Percentiles rank a stretch among this genome's conserved stretches.
Evolutionary conservation across 208 protist genomes (phyloP).

Genomic region (Leishmania braziliensis): DNA sequence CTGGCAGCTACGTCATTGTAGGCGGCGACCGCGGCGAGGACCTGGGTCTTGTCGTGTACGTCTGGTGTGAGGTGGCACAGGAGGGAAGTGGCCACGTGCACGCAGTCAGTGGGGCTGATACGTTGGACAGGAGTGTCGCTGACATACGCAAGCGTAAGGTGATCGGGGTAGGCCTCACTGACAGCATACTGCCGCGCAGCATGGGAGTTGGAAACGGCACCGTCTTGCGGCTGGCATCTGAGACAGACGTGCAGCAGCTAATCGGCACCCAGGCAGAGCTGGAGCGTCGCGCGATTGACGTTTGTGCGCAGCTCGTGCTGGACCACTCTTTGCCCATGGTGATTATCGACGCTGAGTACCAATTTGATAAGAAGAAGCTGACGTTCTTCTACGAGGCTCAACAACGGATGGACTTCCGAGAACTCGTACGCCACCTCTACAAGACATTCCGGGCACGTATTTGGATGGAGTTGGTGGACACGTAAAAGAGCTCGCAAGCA

Average conservation of each 20-base stretch:
- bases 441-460: constrained; percentile 89
- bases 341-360: constrained; percentile 92
- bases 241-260: constrained; percentile 70
- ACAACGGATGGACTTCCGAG: constrained; percentile 89
- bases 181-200: constrained; percentile 54
- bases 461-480: constrained; percentile 89
- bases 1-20: constrained; percentile 85
- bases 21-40: constrained; percentile 90
- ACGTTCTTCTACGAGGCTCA: constrained; percentile 92
- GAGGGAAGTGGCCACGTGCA: background rate
- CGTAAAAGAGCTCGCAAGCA: constrained; percentile 6
- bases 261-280: constrained; percentile 77
- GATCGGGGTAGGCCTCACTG: constrained; percentile 58
- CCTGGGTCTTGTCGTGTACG: constrained; percentile 84
- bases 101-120: background rate
- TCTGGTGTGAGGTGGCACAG: constrained; percentile 64
- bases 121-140: background rate
- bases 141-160: constrained; percentile 27
- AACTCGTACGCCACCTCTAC: constrained; percentile 88
- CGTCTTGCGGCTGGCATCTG: constrained; percentile 68
- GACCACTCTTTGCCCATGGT: constrained; percentile 87
- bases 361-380: constrained; percentile 93
- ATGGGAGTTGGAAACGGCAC: constrained; percentile 81
- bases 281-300: constrained; percentile 81
- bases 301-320: constrained; percentile 76